Evolutionary conservation across 345 rosid species (phyloP), one percentile per base, ranked within the genome.

Genomic region (Eucalyptus tenuipes): DNA sequence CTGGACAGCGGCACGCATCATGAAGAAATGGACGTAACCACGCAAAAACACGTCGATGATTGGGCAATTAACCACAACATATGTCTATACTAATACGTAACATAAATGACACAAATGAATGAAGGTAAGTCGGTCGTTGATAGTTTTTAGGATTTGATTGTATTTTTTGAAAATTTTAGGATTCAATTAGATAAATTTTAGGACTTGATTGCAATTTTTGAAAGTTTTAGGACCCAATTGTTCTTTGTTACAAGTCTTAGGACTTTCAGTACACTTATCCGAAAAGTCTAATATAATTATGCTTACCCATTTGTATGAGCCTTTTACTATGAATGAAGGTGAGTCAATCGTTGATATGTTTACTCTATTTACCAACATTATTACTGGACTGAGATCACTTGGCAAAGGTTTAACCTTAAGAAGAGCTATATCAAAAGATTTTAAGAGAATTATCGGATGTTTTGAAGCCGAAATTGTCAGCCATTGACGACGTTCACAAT

Each of bases 201-300:
- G 0, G 11, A 22, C 0, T 22, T 55, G 13, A 55, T 55, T 4
- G 0, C 2, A 55, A 8, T 22, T 22, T 55, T 0, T 22, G 1
- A 55, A 55, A 55, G 3, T 55, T 55, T 55, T 22, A 55, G 0
- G 3, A 55, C 5, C 12, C 0, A 55, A 55, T 22, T 55, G 0
- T 22, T 0, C 5, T 55, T 22, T 55, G 1, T 22, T 55, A 55
- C 1, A 55, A 55, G 12, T 55, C 0, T 55, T 55, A 55, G 1
- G 61, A 55, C 61, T 55, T 55, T 9, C 13, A 22, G 3, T 22
- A 0, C 27, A 0, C 12, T 9, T 55, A 55, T 55, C 10, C 29
- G 0, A 10, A 55, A 24, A 4, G 61, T 55, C 13, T 24, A 24
- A 55, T 55, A 10, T 55, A 55, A 24, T 0, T 24, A 55, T 55